These are phyloP conservation scores for Calonectria ilicicola DNA, from an alignment of 2,329 filamentous ascomycete genomes.

Conservation along the genomic window DNA sequence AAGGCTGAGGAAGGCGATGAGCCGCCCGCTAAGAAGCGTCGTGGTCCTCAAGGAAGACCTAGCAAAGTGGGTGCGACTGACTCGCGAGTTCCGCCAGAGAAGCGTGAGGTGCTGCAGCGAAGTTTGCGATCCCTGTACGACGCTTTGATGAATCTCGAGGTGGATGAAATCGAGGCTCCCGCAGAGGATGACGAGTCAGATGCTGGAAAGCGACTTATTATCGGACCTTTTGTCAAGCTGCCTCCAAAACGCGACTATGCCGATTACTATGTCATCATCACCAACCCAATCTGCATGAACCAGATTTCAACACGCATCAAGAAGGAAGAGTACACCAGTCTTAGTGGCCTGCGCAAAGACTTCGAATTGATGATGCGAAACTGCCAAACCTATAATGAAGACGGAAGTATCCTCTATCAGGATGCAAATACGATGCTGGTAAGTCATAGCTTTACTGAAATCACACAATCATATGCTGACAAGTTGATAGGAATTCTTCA, in stretches of 20 bases:
- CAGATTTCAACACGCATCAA: conserved; percentile 96
- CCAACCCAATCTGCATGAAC: conserved; percentile 94
- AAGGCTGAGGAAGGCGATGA: conserved; percentile 85
- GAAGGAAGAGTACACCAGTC: conserved; percentile 88
- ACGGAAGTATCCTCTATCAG: conserved; percentile 89
- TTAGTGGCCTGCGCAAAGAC: conserved; percentile 85
- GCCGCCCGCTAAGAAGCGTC: conserved; percentile 82
- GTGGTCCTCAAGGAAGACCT: conserved; percentile 75
- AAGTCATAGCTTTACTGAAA: conserved; percentile 31
- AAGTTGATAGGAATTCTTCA: conserved; percentile 65
- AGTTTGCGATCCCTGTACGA: conserved; percentile 84
- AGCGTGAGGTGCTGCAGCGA: conserved; percentile 83
- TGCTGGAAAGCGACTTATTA: conserved; percentile 80
- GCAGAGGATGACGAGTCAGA: conserved; percentile 70
- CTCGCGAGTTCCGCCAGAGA: conserved; percentile 70
- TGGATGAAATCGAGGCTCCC: conserved; percentile 73
- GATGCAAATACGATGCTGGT: conserved; percentile 96
- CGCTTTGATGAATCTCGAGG: conserved; percentile 84
- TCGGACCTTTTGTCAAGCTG: conserved; percentile 92
- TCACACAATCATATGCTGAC: conserved; percentile 47
- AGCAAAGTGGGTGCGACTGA: conserved; percentile 65
- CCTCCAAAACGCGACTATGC: conserved; percentile 91
- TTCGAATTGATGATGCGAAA: conserved; percentile 89
- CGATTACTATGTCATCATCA: conserved; percentile 95
- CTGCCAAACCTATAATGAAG: conserved; percentile 96